Base-by-base conservation (phyloP, 2,329 filamentous ascomycete species). In the Sarocladium oryzae region DNA sequence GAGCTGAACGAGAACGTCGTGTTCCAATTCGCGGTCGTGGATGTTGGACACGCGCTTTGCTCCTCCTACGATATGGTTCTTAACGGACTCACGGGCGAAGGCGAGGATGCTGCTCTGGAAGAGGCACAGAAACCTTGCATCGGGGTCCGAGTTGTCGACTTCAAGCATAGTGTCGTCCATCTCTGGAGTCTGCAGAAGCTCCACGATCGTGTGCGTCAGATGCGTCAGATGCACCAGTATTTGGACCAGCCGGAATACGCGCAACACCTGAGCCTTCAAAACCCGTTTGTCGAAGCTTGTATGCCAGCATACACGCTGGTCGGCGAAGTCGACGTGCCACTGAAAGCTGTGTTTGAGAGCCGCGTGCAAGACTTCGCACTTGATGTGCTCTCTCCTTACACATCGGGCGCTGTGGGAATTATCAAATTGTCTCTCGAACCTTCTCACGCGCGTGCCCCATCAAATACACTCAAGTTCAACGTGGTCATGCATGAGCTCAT, bases 221-320 rank as follows among this genome's bases (percentile, higher is more conserved):
- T 99, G 93, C 85, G 93, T 40, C 92, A 96, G 67, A 88, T 97
- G 81, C 87, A 96, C 63, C 92, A 97, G 66, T 97, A 96, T 61
- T 82, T 97, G 58, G 90, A 96, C 62, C 87, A 93, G 53, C 93
- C 93, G 1, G 92, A 97, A 64, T 96, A 96, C 63, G 83, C 91
- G 50, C 88, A 93, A 64, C 93, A 97, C 61, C 87, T 97, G 64
- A 89, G 88, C 58, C 78, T 96, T 15, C 89, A 92, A 58, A 96
- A 96, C 60, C 92, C 93, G 0, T 99, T 99, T 63, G 83, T 88
- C 20, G 93, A 99, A 65, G 77, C 85, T 1, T 95, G 88, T 62
- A 90, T 95, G 77, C 91, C 91, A 6, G 86, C 90, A 56, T 99
- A 92, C 65, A 95, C 92, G 1, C 79, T 96, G 16, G 79, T 99